Base-by-base conservation (phyloP, 1,284 basidiomycete species). In the Puccinia polysora region DNA sequence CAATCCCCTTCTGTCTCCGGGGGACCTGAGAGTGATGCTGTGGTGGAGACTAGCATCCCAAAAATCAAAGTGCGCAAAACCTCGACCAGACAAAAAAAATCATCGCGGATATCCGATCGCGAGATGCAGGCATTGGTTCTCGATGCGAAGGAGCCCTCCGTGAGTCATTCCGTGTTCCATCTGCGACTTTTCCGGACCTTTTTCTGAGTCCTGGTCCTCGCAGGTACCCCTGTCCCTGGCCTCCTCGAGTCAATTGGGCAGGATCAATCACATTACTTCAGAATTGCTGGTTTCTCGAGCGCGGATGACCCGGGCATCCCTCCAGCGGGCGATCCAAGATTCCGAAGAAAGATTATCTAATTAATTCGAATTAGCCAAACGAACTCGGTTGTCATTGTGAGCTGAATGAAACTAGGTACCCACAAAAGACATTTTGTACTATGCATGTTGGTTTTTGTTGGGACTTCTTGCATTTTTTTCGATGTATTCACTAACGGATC, bases 271-370 rank as follows among this genome's bases (percentile, higher is more conserved):
- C 28, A 45, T 43, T 30, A 43, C 58, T 5, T 60, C 58, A 12
- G 38, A 45, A 4, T 43, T 60, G 6, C 58, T 60, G 12, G 58
- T 60, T 30, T 43, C 58, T 0, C 58, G 58, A 3, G 58, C 58
- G 7, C 38, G 58, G 3, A 43, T 60, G 18, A 60, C 58, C 4
- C 58, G 58, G 20, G 25, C 58, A 2, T 43, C 58, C 32, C 47
- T 43, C 1, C 58, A 43, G 8, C 40, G 38, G 30, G 18, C n/a
- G 1, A 45, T 4, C 25, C n/a, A n/a, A n/a, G n/a, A n/a, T n/a
- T 45, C 58, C 6, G 14, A 45, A 18, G 58, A 60, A 45, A 40
- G 58, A 43, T 25, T 60, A 15, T 25, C 58, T 18, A 60, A 60
- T 45, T 60, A n/a, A 60, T n/a, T n/a, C n/a, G n/a, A n/a, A n/a